phyloP scores from a whole-genome alignment of 257 asterid species.

The Forsythia viridissima region DNA sequence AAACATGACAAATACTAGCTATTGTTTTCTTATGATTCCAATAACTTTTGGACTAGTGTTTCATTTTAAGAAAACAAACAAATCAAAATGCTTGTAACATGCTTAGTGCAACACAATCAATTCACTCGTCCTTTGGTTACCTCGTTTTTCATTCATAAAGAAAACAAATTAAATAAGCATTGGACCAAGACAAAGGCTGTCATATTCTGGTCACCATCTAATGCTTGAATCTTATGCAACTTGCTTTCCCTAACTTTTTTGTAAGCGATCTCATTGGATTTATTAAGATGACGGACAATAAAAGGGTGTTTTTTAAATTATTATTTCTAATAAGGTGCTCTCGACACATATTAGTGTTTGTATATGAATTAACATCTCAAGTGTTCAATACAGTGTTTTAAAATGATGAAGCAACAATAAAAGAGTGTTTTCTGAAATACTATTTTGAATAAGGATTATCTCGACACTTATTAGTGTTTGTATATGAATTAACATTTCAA shows the following conservation, averaged over 20 bases:
- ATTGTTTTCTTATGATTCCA: slow-evolving; percentile 43
- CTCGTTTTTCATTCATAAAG: slow-evolving; percentile 12
- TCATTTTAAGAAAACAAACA: slow-evolving; percentile 35
- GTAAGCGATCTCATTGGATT: neutral
- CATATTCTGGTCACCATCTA: slow-evolving; percentile 42
- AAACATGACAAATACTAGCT: slow-evolving; percentile 8
- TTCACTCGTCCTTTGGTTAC: slow-evolving; percentile 28
- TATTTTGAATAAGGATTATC: neutral
- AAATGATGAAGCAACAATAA: no score
- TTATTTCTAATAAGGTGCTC: neutral
- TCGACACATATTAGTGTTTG: neutral
- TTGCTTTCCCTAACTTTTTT: slow-evolving; percentile 12
- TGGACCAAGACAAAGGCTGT: slow-evolving; percentile 36
- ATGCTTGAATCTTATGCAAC: neutral
- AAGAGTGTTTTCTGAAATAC: neutral
- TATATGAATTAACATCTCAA: neutral
- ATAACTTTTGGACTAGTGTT: slow-evolving; percentile 37
- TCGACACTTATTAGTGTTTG: neutral
- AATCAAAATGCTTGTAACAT: slow-evolving; percentile 33
- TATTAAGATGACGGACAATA: neutral
- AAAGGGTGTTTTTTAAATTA: no score
- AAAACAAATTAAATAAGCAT: slow-evolving; percentile 13
- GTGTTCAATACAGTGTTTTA: no score
- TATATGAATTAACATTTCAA: neutral
- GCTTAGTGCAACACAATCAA: slow-evolving; percentile 39